Base-by-base conservation (phyloP, 2,329 filamentous ascomycete genomes). In the Ophiostoma sp. region DNA sequence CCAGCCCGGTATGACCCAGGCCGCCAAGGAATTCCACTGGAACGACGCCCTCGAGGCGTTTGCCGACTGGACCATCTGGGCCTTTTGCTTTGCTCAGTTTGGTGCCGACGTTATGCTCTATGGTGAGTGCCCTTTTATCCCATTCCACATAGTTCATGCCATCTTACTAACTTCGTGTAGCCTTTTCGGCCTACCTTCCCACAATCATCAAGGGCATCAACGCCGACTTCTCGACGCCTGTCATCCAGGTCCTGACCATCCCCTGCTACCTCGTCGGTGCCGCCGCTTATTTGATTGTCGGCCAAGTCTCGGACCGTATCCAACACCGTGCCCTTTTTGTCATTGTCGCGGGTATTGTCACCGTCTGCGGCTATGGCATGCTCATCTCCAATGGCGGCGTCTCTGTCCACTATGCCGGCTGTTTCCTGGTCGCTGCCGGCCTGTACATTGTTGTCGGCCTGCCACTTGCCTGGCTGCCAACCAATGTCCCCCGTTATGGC, bases 31-130 rank as follows among this genome's bases (percentile, higher is more conserved):
- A 77, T 85, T 88, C 63, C 82, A 80, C 76, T 88, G 87, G 81
- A 80, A 82, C 9, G 92, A 95, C 78, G 91, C 93, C 78, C 82
- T 85, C 75, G 87, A 87, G 72, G 91, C 90, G 0, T 88, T 93
- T 74, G 86, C 84, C 75, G 93, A 95, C 80, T 94, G 91, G 91
- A 94, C 92, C 79, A 88, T 93, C 31, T 93, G 90, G 85, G 82
- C 86, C 0, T 94, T 94, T 79, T 90, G 87, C 75, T 80, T 89
- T 50, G 91, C 85, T 5, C 91, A 93, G 79, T 94, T 94, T 78
- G 91, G 92, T 4, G 86, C 87, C 19, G 91, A 94, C 78, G 93
- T 90, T 0, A 92, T 94, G 88, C 85, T 95, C 0, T 95, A 95
- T 78, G 85, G 86, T 59, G 25, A 59, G 55, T 31, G 2, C n/a